phyloP scores from a whole-genome alignment of 805 yeast genomes.

The Pichia ethanolica region DNA sequence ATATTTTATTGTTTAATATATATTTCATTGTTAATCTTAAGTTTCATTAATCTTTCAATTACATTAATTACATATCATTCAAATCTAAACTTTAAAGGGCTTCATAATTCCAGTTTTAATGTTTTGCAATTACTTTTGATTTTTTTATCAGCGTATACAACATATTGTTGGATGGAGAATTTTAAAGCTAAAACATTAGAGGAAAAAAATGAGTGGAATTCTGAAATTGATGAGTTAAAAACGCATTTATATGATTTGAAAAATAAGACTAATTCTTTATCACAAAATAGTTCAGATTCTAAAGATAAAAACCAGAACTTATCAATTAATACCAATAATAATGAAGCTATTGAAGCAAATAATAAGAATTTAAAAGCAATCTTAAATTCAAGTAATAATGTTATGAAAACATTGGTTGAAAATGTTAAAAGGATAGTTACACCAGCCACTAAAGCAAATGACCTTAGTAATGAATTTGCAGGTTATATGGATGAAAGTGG shows the following conservation, averaged over 20 bases:
- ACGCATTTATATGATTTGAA: no score
- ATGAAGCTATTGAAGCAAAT: neutral
- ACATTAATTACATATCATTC: neutral
- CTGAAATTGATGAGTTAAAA: no score
- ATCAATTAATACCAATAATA: no score
- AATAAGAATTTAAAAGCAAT: neutral
- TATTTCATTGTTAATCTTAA: neutral
- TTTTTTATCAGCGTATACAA: neutral
- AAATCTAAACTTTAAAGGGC: conserved; percentile 1
- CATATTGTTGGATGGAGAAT: neutral
- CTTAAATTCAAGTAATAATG: no score
- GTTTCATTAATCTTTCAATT: neutral
- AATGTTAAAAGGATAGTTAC: no score
- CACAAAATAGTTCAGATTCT: no score
- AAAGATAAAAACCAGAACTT: no score
- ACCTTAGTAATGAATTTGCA: no score
- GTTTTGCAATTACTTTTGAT: conserved; percentile 1
- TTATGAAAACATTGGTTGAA: no score
- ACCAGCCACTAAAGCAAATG: no score
- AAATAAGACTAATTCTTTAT: no score
- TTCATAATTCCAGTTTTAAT: conserved; percentile 1
- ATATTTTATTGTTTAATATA: neutral
- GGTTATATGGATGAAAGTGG: neutral
- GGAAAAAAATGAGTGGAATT: no score
- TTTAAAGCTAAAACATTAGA: neutral